Evolutionary conservation across 2,329 filamentous ascomycete genomes (phyloP), one percentile per base, ranked within the genome.

Genomic region (Exophiala phaeomuriformis): DNA sequence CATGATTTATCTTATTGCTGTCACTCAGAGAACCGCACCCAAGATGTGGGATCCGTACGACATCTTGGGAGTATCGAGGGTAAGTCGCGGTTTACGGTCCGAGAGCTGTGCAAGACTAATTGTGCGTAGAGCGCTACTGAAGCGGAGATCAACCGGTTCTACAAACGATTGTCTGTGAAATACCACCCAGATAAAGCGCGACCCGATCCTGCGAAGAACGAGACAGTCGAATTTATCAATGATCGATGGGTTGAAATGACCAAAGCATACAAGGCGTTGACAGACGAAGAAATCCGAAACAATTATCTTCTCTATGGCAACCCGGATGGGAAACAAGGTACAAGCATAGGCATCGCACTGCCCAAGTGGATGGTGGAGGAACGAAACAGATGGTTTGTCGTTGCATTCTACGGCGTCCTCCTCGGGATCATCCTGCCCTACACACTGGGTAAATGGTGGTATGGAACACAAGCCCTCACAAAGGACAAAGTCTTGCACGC

Each of bases 1-100:
- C 70, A 97, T 97, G 89, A 76, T 86, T 30, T 98, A 97, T 70
- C 78, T 98, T 56, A 95, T 97, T 67, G 69, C 84, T 56, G 84
- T 86, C 47, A 93, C 90, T 52, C 81, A 87, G 63, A 80, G 80
- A 53, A 82, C 82, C 1, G 71, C 77, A 31, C 79, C 83, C 45
- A 89, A 93, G 73, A 79, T 95, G 53, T 98, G 91, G 88, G 94
- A 98, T 72, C 93, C 93, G 1, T 98, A 97, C 73, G 88, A 95
- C 63, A 94, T 98, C 64, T 75, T 98, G 53, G 88, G 88, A 43
- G 80, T 98, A 52, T 82, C 87, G 63, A 86, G 90, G 71, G 86
- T 89, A 75, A 64, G 78, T 65, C 44, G 46, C 40, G 10, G 36
- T 30, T 19, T 35, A 29, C 39, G 47, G 39, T 31, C 6, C 5